A percentile compares a stretch with the other conserved stretches of the same genome.
These are phyloP conservation scores for Aspergillus intermedius DNA, from an alignment of 2,329 filamentous ascomycete species.

Conservation along the genomic window DNA sequence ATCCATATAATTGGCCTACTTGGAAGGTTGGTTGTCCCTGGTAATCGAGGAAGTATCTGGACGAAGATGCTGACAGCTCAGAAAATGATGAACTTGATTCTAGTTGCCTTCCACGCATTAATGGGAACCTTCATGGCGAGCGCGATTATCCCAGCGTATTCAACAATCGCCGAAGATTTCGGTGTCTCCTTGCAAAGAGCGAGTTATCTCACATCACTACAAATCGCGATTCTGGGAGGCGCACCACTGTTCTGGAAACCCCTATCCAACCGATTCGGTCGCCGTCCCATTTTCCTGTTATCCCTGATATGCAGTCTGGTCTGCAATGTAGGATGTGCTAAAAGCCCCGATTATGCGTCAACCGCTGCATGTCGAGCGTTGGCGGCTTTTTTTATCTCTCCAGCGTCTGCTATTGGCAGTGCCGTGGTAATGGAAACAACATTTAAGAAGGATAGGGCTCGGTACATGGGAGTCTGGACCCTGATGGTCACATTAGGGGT, in stretches of 20 bases:
- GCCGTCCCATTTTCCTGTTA: conserved; percentile 50
- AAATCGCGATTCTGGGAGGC: conserved; percentile 49
- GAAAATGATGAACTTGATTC: conserved; percentile 50
- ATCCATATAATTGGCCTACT: conserved; percentile 53
- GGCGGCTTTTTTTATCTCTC: conserved; percentile 51
- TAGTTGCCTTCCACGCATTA: conserved; percentile 54
- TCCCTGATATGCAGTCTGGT: conserved; percentile 45
- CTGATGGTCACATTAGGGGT: conserved; percentile 46
- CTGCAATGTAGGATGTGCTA: conserved; percentile 51
- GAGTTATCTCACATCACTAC: conserved; percentile 51
- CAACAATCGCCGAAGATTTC: conserved; percentile 48
- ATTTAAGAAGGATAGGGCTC: conserved; percentile 50
- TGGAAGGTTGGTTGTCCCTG: conserved; percentile 39
- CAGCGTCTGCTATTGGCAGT: conserved; percentile 50
- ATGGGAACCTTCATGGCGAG: conserved; percentile 54
- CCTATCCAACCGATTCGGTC: conserved; percentile 47
- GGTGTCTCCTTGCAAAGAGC: conserved; percentile 43
- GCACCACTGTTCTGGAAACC: conserved; percentile 53
- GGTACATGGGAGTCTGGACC: conserved; percentile 55
- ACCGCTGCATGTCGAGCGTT: conserved; percentile 49
- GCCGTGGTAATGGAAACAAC: conserved; percentile 54
- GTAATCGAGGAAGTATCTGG: background rate
- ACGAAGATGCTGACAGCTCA: conserved; percentile 14
- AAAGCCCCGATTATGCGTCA: conserved; percentile 43
- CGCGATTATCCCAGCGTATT: conserved; percentile 51